A percentile compares a stretch with the other conserved stretches of the same genome.
Conservation (phyloP, 495 filamentous ascomycete species). For the Sporormia fimetaria region DNA sequence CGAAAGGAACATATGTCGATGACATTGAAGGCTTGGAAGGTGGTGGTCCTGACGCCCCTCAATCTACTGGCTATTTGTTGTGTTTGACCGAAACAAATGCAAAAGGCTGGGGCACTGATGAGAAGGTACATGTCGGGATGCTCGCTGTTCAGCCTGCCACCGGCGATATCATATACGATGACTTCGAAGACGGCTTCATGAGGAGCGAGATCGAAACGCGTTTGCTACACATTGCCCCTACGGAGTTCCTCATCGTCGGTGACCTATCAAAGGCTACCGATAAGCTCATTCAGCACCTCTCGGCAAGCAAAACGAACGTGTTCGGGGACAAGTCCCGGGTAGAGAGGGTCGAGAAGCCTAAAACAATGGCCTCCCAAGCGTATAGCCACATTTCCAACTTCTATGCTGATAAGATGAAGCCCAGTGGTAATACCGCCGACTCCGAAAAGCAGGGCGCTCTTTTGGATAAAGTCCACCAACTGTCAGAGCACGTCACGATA, state of each 20-base stretch:
- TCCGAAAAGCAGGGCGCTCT: conserved; percentile 46
- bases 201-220: conserved; percentile 90
- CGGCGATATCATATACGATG: conserved; percentile 91
- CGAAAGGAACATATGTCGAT: conserved; percentile 96
- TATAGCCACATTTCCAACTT: conserved; percentile 88
- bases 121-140: conserved; percentile 86
- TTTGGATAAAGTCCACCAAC: conserved; percentile 73
- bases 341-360: conserved; percentile 63
- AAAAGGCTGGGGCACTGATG: conserved; percentile 80
- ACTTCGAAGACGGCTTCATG: conserved; percentile 98
- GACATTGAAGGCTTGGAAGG: conserved; percentile 70
- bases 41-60: conserved; percentile 40
- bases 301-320: conserved; percentile 78
- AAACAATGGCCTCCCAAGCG: conserved; percentile 71
- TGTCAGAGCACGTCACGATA: conserved; percentile 77
- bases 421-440: conserved; percentile 33
- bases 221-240: conserved; percentile 86
- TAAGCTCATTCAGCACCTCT: conserved; percentile 82
- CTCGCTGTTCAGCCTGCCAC: conserved; percentile 93
- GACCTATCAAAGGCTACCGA: conserved; percentile 87
- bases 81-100: conserved; percentile 83
- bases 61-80: conserved; percentile 78
- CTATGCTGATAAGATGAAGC: conserved; percentile 78
- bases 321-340: conserved; percentile 85
- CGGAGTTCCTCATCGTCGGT: conserved; percentile 92